phyloP scores from a whole-genome alignment of 2,329 filamentous ascomycete genomes.

The Sarocladium brachiariae region DNA sequence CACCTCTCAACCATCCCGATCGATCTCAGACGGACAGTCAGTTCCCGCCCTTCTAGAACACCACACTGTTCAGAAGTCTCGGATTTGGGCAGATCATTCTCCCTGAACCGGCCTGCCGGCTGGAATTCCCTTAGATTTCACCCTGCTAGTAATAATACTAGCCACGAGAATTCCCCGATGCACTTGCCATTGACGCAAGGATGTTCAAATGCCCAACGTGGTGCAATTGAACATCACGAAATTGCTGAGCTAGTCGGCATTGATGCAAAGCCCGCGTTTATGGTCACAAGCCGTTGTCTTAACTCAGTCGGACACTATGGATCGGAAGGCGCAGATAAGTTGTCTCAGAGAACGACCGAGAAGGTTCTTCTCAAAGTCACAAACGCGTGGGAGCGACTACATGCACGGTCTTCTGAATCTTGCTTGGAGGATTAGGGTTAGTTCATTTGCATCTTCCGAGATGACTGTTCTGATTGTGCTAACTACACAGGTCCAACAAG shows the following conservation, averaged over 20 bases:
- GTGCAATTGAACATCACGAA: too few species aligned
- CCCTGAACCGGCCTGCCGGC: background rate
- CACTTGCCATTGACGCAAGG: background rate
- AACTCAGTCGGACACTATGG: constrained; percentile 21
- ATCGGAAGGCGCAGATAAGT: constrained; percentile 15
- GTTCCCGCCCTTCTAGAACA: background rate
- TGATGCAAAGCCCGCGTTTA: constrained; percentile 30
- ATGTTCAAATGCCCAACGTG: background rate
- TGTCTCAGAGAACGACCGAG: constrained; percentile 22
- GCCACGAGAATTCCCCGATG: background rate
- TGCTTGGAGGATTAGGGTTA: background rate
- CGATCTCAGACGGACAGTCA: background rate
- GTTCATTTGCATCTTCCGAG: too few species aligned
- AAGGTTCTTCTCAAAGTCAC: constrained; percentile 28
- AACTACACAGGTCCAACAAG: background rate
- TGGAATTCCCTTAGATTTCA: constrained; percentile 3
- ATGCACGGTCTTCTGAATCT: constrained; percentile 15
- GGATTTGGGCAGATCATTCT: background rate
- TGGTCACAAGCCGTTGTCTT: constrained; percentile 27
- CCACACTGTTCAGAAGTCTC: background rate
- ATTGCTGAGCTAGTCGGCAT: constrained; percentile 15
- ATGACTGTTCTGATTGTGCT: background rate
- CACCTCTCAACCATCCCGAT: background rate
- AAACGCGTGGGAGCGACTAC: constrained; percentile 25
- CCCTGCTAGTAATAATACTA: background rate